Evolutionary conservation across 2,329 filamentous ascomycete species (phyloP), one percentile per base, ranked within the genome.

Genomic region (Aspergillus sergii): DNA sequence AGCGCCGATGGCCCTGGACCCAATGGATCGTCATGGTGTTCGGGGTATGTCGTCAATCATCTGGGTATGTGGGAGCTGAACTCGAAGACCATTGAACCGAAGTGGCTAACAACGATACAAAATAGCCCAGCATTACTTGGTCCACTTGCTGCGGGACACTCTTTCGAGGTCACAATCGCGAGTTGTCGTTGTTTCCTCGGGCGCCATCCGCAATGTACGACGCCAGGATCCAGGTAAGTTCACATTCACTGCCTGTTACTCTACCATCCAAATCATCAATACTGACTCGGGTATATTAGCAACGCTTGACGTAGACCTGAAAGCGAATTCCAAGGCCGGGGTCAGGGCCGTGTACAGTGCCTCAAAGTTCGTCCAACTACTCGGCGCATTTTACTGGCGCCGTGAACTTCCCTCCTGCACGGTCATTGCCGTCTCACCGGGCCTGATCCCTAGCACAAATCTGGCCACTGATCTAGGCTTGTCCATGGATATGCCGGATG

Each of bases 331-430:
- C 19, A 66, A 58, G 1, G 71, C 71, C 3, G 66, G 68, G 1
- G n/a, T 48, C 5, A 43, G 58, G 32, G 51, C 64, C 1, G 61
- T 71, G 1, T 72, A 72, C 66, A 69, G 71, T 56, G 70, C 58
- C 28, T 72, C 71, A 7, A 72, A 72, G 43, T 72, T 72, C 30
- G 59, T 63, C 0, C 68, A 69, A 21, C 54, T 72, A 19, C 46
- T 72, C 11, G 68, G 69, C 16, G 69, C 71, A 8, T 68, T 71
- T 41, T 70, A 68, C 55, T 72, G 71, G 71, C 69, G 70, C 26
- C 71, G 69, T 7, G 57, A 63, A 16, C 62, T 72, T 7, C 68
- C 69, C 3, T 53, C 58, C 2, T 72, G 71, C 54, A 67, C 43
- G 39, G 30, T 72, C 11, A 63, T 72, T 2, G 71, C 71, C 19